A percentile compares a stretch with the other conserved stretches of the same genome.
These are phyloP conservation scores for Citeromyces hawaiiensis DNA, from an alignment of 1,139 yeast genomes.

Conservation along the genomic window DNA sequence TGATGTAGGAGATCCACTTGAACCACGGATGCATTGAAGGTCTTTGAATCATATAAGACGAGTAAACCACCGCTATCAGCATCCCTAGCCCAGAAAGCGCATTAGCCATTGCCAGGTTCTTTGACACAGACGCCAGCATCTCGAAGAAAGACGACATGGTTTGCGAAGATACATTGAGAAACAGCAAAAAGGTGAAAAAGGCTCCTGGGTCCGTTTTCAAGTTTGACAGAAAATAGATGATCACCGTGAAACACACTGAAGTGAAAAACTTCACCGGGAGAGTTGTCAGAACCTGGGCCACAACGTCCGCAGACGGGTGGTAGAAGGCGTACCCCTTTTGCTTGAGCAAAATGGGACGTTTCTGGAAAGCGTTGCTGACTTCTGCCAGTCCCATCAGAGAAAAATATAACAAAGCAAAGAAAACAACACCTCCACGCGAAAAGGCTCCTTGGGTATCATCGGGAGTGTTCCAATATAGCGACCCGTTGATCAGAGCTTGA, in stretches of 20 bases:
- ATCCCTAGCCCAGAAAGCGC: constrained; percentile 35
- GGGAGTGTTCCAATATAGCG: constrained; percentile 34
- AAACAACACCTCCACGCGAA: constrained; percentile 44
- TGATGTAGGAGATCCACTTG: constrained; percentile 45
- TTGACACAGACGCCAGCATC: constrained; percentile 33
- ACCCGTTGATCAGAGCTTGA: constrained; percentile 40
- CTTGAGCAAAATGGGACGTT: constrained; percentile 39
- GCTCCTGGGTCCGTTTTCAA: constrained; percentile 38
- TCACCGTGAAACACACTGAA: constrained; percentile 26
- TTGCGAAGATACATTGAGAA: constrained; percentile 25
- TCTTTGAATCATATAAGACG: constrained; percentile 42
- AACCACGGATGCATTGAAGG: constrained; percentile 56
- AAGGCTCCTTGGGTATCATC: constrained; percentile 33
- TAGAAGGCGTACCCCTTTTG: constrained; percentile 43
- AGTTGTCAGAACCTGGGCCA: constrained; percentile 30
- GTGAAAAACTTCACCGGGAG: constrained; percentile 35
- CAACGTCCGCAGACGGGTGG: constrained; percentile 47
- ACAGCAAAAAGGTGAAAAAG: constrained; percentile 36
- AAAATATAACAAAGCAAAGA: constrained; percentile 38
- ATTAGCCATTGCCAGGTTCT: constrained; percentile 34
- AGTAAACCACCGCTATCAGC: constrained; percentile 33
- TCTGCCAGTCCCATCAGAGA: constrained; percentile 44
- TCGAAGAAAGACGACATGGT: constrained; percentile 31
- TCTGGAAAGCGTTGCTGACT: constrained; percentile 30
- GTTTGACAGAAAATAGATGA: constrained; percentile 36